These are phyloP conservation scores for Mycena sanguinolenta DNA, from an alignment of 768 basidiomycete species.

Conservation along the genomic window DNA sequence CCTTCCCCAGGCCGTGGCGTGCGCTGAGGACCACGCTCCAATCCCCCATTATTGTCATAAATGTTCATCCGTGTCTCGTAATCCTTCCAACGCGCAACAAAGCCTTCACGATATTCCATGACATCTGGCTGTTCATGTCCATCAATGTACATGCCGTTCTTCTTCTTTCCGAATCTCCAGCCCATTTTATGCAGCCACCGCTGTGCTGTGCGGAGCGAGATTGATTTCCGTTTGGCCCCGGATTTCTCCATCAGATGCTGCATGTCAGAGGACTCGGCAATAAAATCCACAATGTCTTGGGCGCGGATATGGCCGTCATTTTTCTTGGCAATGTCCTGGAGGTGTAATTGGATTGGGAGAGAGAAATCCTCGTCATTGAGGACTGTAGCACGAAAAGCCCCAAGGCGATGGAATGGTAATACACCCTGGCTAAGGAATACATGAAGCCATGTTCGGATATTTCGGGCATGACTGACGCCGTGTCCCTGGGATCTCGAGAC, in stretches of 20 bases:
- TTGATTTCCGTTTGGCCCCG: slow-evolving; percentile 2
- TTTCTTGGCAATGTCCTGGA: slow-evolving; percentile 38
- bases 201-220: slow-evolving; percentile 44
- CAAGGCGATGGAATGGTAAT: slow-evolving; percentile 37
- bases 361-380: slow-evolving; percentile 51
- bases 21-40: neutral
- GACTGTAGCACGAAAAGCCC: slow-evolving; percentile 37
- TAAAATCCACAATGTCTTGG: slow-evolving; percentile 48
- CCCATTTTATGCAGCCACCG: slow-evolving; percentile 50
- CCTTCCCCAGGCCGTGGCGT: neutral
- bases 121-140: slow-evolving; percentile 56
- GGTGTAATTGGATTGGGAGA: slow-evolving; percentile 43
- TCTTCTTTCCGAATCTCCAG: slow-evolving; percentile 44
- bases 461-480: neutral
- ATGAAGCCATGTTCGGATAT: neutral
- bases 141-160: slow-evolving; percentile 54
- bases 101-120: slow-evolving; percentile 46
- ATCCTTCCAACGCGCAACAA: slow-evolving; percentile 42
- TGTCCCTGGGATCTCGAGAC: neutral
- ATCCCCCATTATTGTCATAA: slow-evolving; percentile 43
- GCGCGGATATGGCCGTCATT: slow-evolving; percentile 44
- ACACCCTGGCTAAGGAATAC: neutral
- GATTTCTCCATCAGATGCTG: slow-evolving; percentile 24
- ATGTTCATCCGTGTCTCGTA: slow-evolving; percentile 44
- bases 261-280: slow-evolving; percentile 40